Base-by-base conservation (phyloP, 345 rosid species). In the Lepidium sativum region DNA sequence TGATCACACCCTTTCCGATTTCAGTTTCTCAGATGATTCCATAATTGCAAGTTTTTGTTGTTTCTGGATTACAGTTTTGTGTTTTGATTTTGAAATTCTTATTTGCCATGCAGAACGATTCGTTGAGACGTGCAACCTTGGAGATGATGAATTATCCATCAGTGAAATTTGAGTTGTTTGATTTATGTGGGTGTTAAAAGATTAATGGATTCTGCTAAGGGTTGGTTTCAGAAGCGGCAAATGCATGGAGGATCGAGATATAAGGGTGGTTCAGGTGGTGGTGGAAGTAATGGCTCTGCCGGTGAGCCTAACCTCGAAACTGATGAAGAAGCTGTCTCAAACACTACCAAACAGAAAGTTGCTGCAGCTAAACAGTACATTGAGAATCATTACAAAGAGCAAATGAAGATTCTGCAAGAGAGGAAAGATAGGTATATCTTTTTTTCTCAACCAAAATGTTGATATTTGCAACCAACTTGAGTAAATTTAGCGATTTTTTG, bases 281-380 rank as follows among this genome's bases (percentile, higher is more conserved):
- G 64, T 56, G 44, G 61, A n/a, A 75, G 65, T 2, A 54, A 38
- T 61, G 73, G 23, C 68, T 73, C 77, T 35, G 69, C 25, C 1
- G 78, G 69, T 15, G 77, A 73, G 37, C 43, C 43, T 1, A 11
- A 63, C 35, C 5, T 40, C 0, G 72, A 42, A 49, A 55, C 44
- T 4, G 82, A 77, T 31, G 86, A 75, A 41, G 89, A 83, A 54
- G 78, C 69, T 54, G 71, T 75, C 7, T 89, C 96, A 3, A 78
- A 75, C 53, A 65, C 63, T 50, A 89, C 96, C 18, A 86, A 80
- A 77, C 88, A 86, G 81, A 89, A 80, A 69, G 96, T 72, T 6
- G 94, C 88, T 0, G 96, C 96, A 0, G 89, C 96, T 48, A 86
- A 86, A 70, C 94, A 86, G 73, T 89, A 83, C 65, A 88, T 88